These are phyloP conservation scores for Aristolochia fimbriata DNA, from an alignment of 164 flowering plant genomes.

Conservation along the genomic window DNA sequence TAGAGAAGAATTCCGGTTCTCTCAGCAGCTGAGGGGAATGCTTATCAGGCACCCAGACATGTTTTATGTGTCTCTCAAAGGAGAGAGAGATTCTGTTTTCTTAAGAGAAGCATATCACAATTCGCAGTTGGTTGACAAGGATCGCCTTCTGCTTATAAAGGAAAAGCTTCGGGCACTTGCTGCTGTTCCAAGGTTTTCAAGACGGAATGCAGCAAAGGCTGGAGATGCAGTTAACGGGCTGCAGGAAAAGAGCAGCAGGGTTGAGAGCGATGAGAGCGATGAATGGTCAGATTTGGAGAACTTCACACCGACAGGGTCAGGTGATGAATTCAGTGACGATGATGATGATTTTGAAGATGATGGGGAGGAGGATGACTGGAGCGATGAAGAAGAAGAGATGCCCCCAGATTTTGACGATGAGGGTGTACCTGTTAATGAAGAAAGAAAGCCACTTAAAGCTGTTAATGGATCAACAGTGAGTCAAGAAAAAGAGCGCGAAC, in stretches of 20 bases:
- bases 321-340: slow-evolving; percentile 29
- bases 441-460: slow-evolving; percentile 18
- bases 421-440: slow-evolving; percentile 24
- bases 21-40: slow-evolving; percentile 93
- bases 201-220: slow-evolving; percentile 20
- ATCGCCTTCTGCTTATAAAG: slow-evolving; percentile 56
- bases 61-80: slow-evolving; percentile 92
- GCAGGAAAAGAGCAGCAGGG: slow-evolving; percentile 33
- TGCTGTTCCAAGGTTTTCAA: slow-evolving; percentile 47
- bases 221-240: slow-evolving; percentile 11
- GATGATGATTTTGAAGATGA: slow-evolving; percentile 31
- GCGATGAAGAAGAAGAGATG: slow-evolving; percentile 43
- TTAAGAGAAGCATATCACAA: slow-evolving; percentile 79
- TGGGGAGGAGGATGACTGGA: slow-evolving; percentile 48
- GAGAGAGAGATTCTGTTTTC: slow-evolving; percentile 89
- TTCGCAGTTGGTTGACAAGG: slow-evolving; percentile 78
- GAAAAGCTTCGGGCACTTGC: slow-evolving; percentile 88
- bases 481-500: slow-evolving; percentile 37
- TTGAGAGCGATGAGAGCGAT: slow-evolving; percentile 30
- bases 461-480: slow-evolving; percentile 9
- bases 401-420: slow-evolving; percentile 78
- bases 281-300: slow-evolving; percentile 58
- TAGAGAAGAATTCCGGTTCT: slow-evolving; percentile 84
- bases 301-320: slow-evolving; percentile 23
- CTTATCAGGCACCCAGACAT: slow-evolving; percentile 89